Percentiles rank a stretch among this genome's conserved stretches.
phyloP scores from a whole-genome alignment of 2,329 filamentous ascomycete species.

The Hypoxylon rubiginosum region DNA sequence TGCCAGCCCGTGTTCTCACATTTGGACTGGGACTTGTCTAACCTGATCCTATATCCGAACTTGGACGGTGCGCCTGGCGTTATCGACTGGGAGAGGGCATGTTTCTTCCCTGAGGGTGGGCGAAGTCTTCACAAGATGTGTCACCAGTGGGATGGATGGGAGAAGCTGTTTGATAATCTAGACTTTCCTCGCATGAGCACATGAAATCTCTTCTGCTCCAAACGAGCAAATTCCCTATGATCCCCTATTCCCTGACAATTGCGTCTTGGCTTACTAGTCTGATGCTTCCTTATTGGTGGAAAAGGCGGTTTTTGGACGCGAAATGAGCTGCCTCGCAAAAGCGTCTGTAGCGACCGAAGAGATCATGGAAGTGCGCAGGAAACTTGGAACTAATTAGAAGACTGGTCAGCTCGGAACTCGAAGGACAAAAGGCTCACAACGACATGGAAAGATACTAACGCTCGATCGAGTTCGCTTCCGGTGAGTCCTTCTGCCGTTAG shows the following conservation, averaged over 20 bases:
- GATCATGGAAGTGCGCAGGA: not conserved
- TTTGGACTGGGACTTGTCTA: too few relatives aligned
- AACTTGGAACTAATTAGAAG: not conserved
- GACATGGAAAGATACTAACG: not conserved
- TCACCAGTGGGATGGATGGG: not conserved
- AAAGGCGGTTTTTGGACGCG: not conserved
- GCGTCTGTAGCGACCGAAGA: not conserved
- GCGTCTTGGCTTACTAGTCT: not conserved
- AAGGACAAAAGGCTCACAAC: not conserved
- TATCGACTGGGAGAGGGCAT: not conserved
- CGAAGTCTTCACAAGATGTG: not conserved
- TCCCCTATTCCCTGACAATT: not conserved
- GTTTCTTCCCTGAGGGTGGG: not conserved
- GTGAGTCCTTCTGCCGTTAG: not conserved
- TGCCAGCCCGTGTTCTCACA: too few relatives aligned
- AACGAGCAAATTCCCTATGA: not conserved
- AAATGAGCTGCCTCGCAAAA: not conserved
- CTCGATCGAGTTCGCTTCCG: not conserved
- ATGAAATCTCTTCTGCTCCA: not conserved
- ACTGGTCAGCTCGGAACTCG: not conserved
- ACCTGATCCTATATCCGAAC: not conserved
- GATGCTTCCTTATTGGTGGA: not conserved
- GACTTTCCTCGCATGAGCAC: not conserved
- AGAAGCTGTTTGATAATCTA: not conserved
- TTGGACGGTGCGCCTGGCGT: not conserved